Evolutionary conservation across 345 rosid species (phyloP), one percentile per base, ranked within the genome.

Genomic region (Pseudoturritis turrita): DNA sequence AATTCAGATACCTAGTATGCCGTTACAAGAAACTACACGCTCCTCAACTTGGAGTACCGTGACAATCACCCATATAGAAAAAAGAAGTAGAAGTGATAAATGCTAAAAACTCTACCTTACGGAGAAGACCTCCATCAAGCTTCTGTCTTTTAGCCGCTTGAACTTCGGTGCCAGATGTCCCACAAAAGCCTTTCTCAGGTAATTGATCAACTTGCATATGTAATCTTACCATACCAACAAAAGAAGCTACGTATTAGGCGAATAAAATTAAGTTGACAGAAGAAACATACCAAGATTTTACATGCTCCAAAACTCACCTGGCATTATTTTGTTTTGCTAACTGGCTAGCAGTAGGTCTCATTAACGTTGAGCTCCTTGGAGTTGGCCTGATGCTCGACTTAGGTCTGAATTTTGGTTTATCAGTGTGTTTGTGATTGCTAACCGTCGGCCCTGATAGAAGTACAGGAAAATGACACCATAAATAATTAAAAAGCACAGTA

Each of bases 131-230:
- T 52, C 96, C 92, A 70, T 95, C 99, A 64, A 95, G 83, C 78
- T 91, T 95, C 86, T 88, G 98, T 79, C 98, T 85, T 83, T 95
- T 95, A 71, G 96, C 77, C 58, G 99, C 96, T 72, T 95, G 99
- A 82, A 71, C 84, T 79, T 91, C 98, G 44, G 78, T 81, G 33
- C 72, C 80, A 76, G 84, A 84, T 83, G 87, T 65, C 65, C 80
- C 82, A 73, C 79, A 78, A n/a, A 77, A 40, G 74, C 79, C 76
- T 75, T 80, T 86, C 44, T 84, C 86, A 28, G 40, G 77, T 50
- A 72, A 70, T 73, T 78, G 85, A 72, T 57, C 71, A 26, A 62
- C 62, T 31, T 47, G 80, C 80, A 69, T 82, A 80, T 79, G 76
- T 22, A 64, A 22, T 70, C 59, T n/a, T 76, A 57, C 70, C 68